A percentile compares a stretch with the other conserved stretches of the same genome.
Conservation (phyloP, 2,329 filamentous ascomycete genomes). For the Apiospora hydei region DNA sequence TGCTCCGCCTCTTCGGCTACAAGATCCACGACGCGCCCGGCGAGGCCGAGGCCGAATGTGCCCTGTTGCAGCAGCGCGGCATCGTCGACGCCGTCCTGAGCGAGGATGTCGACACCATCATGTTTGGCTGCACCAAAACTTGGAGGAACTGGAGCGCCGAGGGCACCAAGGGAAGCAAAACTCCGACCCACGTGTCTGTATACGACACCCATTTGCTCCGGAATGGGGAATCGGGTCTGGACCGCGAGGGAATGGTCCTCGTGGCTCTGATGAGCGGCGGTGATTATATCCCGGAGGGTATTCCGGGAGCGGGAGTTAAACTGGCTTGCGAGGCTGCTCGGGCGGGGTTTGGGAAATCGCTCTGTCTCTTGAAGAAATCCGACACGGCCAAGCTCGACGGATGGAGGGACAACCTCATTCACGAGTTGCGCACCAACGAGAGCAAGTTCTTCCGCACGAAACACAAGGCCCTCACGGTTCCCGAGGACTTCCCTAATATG, state of each 20-base stretch:
- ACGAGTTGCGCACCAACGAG: constrained; percentile 85
- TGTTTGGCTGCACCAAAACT: constrained; percentile 88
- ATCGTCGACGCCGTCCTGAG: constrained; percentile 93
- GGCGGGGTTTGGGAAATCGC: constrained; percentile 81
- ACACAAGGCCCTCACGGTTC: constrained; percentile 77
- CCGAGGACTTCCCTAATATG: constrained; percentile 79
- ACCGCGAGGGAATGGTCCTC: constrained; percentile 89
- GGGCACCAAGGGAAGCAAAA: constrained; percentile 65
- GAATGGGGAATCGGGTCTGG: constrained; percentile 65
- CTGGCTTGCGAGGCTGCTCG: constrained; percentile 88
- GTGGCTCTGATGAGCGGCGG: constrained; percentile 95
- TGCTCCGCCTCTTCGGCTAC: constrained; percentile 87
- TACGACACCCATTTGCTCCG: constrained; percentile 70
- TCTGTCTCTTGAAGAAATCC: constrained; percentile 70
- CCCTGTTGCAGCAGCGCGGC: constrained; percentile 79
- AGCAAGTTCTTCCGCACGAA: constrained; percentile 79
- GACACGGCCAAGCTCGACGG: constrained; percentile 65
- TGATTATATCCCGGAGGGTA: constrained; percentile 89
- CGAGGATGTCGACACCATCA: constrained; percentile 95
- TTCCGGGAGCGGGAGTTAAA: constrained; percentile 87
- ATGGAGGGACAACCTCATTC: constrained; percentile 77
- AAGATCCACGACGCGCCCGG: constrained; percentile 86
- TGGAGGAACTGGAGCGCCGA: constrained; percentile 86
- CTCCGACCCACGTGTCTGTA: constrained; percentile 84
- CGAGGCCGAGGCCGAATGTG: constrained; percentile 96